These are phyloP conservation scores for Ambrosia artemisiifolia DNA, from an alignment of 129 eudicot genomes.

Conservation along the genomic window DNA sequence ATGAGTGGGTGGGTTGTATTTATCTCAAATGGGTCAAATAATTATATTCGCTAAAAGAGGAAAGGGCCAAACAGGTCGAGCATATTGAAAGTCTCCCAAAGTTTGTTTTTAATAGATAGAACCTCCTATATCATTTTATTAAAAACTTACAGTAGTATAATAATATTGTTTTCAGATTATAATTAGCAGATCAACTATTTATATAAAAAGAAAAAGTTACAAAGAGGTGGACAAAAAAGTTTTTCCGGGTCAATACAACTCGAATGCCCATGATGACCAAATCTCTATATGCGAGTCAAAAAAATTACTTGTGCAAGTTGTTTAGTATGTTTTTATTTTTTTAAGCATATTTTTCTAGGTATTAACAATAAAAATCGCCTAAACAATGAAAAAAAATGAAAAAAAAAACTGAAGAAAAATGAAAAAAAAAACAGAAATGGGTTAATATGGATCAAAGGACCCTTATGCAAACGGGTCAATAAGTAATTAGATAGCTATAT, in stretches of 20 bases:
- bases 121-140: background rate
- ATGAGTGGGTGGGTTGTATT: background rate
- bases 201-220: background rate
- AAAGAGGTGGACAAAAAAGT: background rate
- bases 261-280: background rate
- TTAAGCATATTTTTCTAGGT: no score
- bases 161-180: background rate
- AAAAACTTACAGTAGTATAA: background rate
- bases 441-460: no score
- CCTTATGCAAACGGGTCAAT: no score
- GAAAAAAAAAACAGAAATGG: no score
- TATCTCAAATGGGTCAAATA: background rate
- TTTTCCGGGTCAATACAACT: background rate
- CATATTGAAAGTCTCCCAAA: background rate
- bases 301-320: no score
- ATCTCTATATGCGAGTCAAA: no score
- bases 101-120: background rate
- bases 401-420: no score
- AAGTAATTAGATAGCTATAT: no score
- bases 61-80: background rate
- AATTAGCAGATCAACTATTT: background rate
- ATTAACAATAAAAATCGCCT: no score
- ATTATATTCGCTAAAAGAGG: background rate
- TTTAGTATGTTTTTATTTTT: no score
- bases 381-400: no score